These are phyloP conservation scores for Phytophthora sp. DNA, from an alignment of 352 stramenopile species.

Conservation along the genomic window DNA sequence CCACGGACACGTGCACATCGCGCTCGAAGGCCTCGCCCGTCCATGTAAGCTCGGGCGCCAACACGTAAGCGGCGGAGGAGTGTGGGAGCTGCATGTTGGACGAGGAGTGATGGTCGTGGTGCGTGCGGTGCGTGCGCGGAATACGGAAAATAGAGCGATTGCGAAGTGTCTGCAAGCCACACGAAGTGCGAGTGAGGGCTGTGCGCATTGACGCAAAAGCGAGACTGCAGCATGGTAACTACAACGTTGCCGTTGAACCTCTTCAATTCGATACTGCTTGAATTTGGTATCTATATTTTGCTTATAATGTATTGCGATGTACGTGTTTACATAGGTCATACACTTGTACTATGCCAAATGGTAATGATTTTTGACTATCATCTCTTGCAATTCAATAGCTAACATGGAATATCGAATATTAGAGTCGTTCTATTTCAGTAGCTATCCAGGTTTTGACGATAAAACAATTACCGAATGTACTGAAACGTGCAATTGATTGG, in stretches of 20 bases:
- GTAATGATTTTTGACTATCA: too few species aligned
- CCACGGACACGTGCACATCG: conserved; percentile 59
- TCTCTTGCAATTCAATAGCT: too few species aligned
- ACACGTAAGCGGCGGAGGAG: conserved; percentile 46
- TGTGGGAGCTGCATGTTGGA: conserved; percentile 31
- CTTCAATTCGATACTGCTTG: too few species aligned
- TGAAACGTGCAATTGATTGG: conserved; percentile 33
- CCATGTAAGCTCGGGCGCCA: conserved; percentile 74
- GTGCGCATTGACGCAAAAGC: conserved; percentile 32
- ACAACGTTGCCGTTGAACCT: too few species aligned
- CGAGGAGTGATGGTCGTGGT: conserved; percentile 29
- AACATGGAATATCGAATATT: too few species aligned
- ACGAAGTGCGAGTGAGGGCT: conserved; percentile 35
- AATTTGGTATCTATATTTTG: too few species aligned
- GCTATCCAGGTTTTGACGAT: too few species aligned
- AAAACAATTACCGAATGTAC: too few species aligned
- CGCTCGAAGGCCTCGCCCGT: conserved; percentile 60
- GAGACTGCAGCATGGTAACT: conserved; percentile 6
- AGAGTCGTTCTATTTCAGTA: too few species aligned
- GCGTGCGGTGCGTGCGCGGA: not conserved
- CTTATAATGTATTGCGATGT: too few species aligned
- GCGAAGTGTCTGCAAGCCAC: conserved; percentile 22
- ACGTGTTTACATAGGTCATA: too few species aligned
- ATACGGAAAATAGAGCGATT: conserved; percentile 13
- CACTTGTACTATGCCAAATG: too few species aligned